phyloP scores from a whole-genome alignment of 768 basidiomycete species.

The Tulasnella sp. region DNA sequence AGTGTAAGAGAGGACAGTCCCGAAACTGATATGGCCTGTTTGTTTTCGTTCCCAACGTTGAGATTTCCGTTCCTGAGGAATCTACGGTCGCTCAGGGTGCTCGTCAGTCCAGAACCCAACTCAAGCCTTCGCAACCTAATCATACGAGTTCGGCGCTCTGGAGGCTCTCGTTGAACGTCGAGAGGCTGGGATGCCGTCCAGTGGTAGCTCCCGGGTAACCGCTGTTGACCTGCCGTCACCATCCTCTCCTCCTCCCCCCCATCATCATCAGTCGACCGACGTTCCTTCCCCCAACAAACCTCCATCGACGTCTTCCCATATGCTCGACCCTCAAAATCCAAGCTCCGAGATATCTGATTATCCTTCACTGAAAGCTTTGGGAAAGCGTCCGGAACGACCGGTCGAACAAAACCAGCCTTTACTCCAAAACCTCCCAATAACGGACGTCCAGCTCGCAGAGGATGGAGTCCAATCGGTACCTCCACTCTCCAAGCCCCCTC shows the following conservation, averaged over 20 bases:
- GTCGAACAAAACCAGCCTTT: not conserved
- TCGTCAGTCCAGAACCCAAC: not conserved
- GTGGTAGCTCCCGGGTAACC: not conserved
- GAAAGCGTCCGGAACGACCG: not conserved
- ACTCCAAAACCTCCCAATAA: not conserved
- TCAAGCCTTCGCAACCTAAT: not conserved
- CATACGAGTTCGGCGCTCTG: not conserved
- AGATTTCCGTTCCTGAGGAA: not conserved
- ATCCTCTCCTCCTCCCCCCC: not conserved
- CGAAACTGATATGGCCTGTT: not conserved
- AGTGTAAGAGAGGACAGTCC: not conserved
- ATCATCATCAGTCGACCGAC: not conserved
- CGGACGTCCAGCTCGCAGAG: not conserved
- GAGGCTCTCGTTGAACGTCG: not conserved
- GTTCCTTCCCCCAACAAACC: not conserved
- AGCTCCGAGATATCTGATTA: not conserved
- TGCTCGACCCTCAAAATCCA: not conserved
- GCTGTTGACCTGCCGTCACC: not conserved
- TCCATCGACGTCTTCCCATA: not conserved
- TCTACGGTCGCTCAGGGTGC: not conserved
- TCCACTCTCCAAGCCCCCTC: not conserved
- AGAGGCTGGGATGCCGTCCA: not conserved
- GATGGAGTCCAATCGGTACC: not conserved
- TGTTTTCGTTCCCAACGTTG: not conserved
- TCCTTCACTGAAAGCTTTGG: conserved; percentile 2